Evolutionary conservation across 805 yeast genomes (phyloP), one percentile per base, ranked within the genome.

Genomic region (Blastobotrys mokoenaii): DNA sequence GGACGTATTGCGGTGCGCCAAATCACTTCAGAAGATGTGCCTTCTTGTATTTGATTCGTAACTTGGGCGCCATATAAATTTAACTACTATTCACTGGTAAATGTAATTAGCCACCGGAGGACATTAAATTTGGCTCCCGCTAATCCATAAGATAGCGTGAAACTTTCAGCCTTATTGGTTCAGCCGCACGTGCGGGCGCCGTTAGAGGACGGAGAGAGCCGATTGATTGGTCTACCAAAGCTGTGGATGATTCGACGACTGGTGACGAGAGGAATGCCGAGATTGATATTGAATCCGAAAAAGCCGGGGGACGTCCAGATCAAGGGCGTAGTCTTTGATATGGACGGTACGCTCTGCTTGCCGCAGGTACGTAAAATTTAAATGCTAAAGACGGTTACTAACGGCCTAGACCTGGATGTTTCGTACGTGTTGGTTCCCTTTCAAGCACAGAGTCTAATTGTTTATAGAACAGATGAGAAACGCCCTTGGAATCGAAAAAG

Each of bases 301-400:
- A 48, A 39, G 14, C 46, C 48, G 10, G 49, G 57, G 17, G 68
- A 70, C 36, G 42, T 60, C 5, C 51, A 51, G 25, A 58, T 78
- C 37, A 67, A 65, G 38, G 85, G 85, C 0, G 58, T 83, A 5
- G 68, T 83, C 1, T 83, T 83, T 57, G 90, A 83, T 55, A 82
- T 83, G 90, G 90, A 83, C 58, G 89, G 89, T 3, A 83, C 90
- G 0, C 57, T 83, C 45, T 78, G 84, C 51, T 63, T 74, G 11
- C 86, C 87, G 1, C 86, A 80, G 56, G 63, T 58, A 36, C 14
- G 65, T 51, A 9, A 11, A n/a, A 10, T 27, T n/a, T 12, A 17
- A 15, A n/a, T 4, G 20, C 2, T 7, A 38, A 30, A 6, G 27
- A 15, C 12, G 29, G 39, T 41, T 22, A 35, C 41, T 36, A 16